phyloP scores from a whole-genome alignment of 148 eudicot genomes.

The Arctostaphylos glauca region DNA sequence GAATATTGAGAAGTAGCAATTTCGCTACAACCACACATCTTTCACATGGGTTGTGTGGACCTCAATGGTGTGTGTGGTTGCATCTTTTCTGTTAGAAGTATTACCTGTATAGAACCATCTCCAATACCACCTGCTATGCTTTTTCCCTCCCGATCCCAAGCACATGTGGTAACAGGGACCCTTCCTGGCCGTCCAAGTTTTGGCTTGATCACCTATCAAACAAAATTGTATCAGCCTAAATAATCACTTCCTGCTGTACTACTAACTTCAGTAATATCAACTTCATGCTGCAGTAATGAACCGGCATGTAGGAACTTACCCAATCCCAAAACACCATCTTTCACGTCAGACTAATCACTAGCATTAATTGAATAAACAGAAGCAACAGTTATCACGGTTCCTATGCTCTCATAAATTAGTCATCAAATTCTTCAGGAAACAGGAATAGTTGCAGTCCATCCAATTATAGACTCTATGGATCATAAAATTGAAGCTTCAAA shows the following conservation, averaged over 20 bases:
- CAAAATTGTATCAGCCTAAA: conserved; percentile 21
- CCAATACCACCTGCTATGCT: conserved; percentile 91
- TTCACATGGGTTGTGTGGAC: background rate
- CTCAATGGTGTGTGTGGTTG: background rate
- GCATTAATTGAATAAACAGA: background rate
- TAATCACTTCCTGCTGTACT: background rate
- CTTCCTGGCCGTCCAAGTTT: conserved; percentile 90
- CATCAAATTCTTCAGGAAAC: background rate
- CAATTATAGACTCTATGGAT: background rate
- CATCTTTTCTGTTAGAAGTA: background rate
- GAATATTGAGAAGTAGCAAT: background rate
- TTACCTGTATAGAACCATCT: conserved; percentile 95
- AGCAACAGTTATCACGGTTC: background rate
- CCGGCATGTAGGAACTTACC: background rate
- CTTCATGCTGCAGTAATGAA: conserved; percentile 1
- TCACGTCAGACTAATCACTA: background rate
- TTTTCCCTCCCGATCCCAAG: conserved; percentile 92
- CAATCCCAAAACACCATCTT: background rate
- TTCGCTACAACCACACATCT: background rate
- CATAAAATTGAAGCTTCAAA: background rate
- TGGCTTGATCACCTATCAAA: conserved; percentile 82
- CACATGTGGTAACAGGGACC: conserved; percentile 85
- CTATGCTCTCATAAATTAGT: background rate
- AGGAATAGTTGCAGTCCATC: background rate
- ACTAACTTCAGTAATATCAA: background rate